Evolutionary conservation across 169 alveolate genomes (phyloP).

Genomic region (Plasmodium adleri): DNA sequence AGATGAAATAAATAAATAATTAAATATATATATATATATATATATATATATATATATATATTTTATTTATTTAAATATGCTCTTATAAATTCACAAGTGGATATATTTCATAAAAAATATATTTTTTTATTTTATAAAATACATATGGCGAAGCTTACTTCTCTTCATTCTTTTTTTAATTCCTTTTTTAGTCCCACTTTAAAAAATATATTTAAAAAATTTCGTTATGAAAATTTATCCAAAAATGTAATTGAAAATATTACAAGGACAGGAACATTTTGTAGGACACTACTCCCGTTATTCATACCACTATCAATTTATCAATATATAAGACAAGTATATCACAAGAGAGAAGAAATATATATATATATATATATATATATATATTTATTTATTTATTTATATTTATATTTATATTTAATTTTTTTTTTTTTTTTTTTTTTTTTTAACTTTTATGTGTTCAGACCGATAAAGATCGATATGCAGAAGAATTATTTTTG

Average conservation of each 20-base stretch:
- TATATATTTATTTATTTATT: background rate
- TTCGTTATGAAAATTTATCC: slow-evolving; percentile 68
- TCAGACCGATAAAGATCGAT: slow-evolving; percentile 82
- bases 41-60: too few species aligned
- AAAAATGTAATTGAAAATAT: slow-evolving; percentile 63
- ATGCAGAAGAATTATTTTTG: slow-evolving; percentile 82
- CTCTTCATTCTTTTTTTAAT: slow-evolving; percentile 1
- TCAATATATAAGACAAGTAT: slow-evolving; percentile 89
- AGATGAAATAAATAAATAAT: too few species aligned
- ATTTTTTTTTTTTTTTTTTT: background rate
- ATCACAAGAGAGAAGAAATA: background rate
- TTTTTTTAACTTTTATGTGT: background rate
- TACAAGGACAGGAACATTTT: slow-evolving; percentile 81
- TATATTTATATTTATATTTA: background rate
- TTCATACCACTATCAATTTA: slow-evolving; percentile 88
- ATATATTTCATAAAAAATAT: background rate
- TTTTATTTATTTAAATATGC: too few species aligned
- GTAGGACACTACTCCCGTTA: slow-evolving; percentile 80
- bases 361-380: slow-evolving; percentile 1
- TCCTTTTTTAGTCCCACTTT: background rate
- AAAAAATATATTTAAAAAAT: background rate
- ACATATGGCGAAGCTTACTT: background rate
- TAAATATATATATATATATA: too few species aligned
- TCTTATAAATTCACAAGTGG: too few species aligned
- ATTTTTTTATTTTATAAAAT: background rate